These are phyloP conservation scores for Lentinula raphanica DNA, from an alignment of 768 basidiomycete genomes.

Conservation along the genomic window DNA sequence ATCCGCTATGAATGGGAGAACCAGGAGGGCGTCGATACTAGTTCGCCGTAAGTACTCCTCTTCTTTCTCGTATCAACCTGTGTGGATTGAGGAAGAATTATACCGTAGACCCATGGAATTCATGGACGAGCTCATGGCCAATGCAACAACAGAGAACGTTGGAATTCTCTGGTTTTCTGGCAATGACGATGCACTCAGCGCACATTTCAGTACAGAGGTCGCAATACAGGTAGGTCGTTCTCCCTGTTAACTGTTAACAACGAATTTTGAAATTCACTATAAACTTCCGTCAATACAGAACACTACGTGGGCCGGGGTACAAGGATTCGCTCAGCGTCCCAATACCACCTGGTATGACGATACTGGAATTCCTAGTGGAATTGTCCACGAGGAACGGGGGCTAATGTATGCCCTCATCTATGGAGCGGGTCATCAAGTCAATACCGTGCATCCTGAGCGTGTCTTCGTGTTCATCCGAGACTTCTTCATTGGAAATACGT, in stretches of 20 bases:
- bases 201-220: slow-evolving; percentile 63
- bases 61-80: neutral
- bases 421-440: slow-evolving; percentile 16
- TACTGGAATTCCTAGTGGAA: slow-evolving; percentile 36
- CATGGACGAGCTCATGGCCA: slow-evolving; percentile 60
- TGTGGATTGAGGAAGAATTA: neutral
- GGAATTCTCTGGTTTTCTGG: slow-evolving; percentile 59
- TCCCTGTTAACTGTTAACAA: slow-evolving; percentile 38
- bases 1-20: neutral
- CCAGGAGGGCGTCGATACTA: neutral
- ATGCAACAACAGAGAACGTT: slow-evolving; percentile 47
- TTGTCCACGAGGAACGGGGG: slow-evolving; percentile 49
- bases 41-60: slow-evolving; percentile 12
- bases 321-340: slow-evolving; percentile 45
- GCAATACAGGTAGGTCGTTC: slow-evolving; percentile 44
- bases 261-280: too few species aligned
- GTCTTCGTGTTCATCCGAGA: neutral
- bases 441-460: slow-evolving; percentile 10
- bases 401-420: slow-evolving; percentile 24
- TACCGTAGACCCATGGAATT: slow-evolving; percentile 56
- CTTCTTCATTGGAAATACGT: neutral
- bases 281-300: slow-evolving; percentile 29
- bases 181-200: slow-evolving; percentile 63
- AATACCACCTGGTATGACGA: slow-evolving; percentile 45
- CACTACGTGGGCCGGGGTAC: slow-evolving; percentile 49